Percentiles rank a stretch among this genome's conserved stretches.
Evolutionary conservation across 2,329 filamentous ascomycete species (phyloP).

Genomic region (Aspergillus sp.): DNA sequence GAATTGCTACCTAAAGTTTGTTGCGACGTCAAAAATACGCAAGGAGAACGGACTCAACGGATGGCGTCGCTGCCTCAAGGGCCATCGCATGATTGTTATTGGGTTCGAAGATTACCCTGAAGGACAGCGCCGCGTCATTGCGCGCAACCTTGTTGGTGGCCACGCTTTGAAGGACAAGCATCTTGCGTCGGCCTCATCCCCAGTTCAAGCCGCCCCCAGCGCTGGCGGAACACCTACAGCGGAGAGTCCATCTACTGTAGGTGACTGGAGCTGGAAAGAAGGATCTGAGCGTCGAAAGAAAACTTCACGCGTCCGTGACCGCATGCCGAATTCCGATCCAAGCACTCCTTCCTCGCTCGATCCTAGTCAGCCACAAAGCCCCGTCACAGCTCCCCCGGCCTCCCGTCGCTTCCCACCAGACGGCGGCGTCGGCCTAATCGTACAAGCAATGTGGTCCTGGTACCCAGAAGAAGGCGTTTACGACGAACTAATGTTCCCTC

Average conservation of each 20-base stretch:
- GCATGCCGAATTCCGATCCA: constrained; percentile 20
- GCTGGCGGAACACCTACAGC: constrained; percentile 18
- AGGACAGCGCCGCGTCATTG: constrained; percentile 66
- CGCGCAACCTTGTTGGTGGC: constrained; percentile 76
- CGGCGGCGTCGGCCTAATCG: constrained; percentile 67
- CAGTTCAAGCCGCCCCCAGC: constrained; percentile 20
- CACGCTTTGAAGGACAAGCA: constrained; percentile 64
- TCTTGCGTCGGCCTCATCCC: constrained; percentile 23
- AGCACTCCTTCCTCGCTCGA: constrained; percentile 17
- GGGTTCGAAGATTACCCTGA: constrained; percentile 69
- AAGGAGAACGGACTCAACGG: constrained; percentile 74
- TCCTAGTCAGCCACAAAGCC: background rate
- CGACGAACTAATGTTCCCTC: constrained; percentile 83
- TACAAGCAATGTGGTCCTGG: constrained; percentile 72
- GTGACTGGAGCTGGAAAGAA: constrained; percentile 47
- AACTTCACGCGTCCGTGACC: constrained; percentile 29
- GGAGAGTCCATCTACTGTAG: constrained; percentile 23
- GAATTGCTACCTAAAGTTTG: constrained; percentile 71
- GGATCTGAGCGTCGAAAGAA: constrained; percentile 40
- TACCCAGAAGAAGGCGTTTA: constrained; percentile 58
- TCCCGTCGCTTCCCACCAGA: constrained; percentile 65
- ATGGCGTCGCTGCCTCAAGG: constrained; percentile 77
- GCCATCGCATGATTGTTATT: constrained; percentile 81
- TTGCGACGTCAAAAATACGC: constrained; percentile 64
- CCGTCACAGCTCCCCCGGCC: constrained; percentile 5